A percentile compares a stretch with the other conserved stretches of the same genome.
phyloP scores from a whole-genome alignment of 164 flowering plant species.

The Magnolia kwangsiensis region DNA sequence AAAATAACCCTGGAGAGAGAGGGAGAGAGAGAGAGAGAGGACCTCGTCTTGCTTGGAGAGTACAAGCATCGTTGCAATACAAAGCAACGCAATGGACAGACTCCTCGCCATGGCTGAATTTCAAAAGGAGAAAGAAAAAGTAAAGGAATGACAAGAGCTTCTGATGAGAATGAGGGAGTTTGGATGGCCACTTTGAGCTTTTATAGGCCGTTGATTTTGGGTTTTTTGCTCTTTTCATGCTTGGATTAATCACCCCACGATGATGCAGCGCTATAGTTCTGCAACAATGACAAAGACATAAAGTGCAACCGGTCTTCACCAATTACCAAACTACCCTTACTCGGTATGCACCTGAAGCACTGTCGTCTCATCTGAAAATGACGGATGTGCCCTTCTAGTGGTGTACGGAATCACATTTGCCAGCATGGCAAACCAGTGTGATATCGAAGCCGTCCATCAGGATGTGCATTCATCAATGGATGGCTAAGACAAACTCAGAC shows the following conservation, averaged over 20 bases:
- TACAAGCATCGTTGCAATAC: constrained; percentile 15
- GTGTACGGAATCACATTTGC: too few relatives aligned
- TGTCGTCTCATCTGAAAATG: too few relatives aligned
- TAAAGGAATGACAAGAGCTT: not conserved
- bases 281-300: too few relatives aligned
- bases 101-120: constrained; percentile 23
- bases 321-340: not conserved
- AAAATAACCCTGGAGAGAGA: not conserved
- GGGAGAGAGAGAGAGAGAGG: not conserved
- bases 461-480: too few relatives aligned
- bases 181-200: not conserved
- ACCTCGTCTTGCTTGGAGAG: constrained; percentile 23
- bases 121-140: not conserved
- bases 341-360: too few relatives aligned
- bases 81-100: constrained; percentile 14
- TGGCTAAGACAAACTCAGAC: too few relatives aligned
- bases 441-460: too few relatives aligned
- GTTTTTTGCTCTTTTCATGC: not conserved
- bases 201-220: constrained; percentile 8
- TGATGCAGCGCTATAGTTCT: not conserved
- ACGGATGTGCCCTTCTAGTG: too few relatives aligned
- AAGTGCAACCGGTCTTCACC: not conserved
- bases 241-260: not conserved
- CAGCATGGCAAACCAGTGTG: too few relatives aligned
- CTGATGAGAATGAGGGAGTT: not conserved